Conservation (phyloP, 108 stramenopile species). For the Ochromonas danica region DNA sequence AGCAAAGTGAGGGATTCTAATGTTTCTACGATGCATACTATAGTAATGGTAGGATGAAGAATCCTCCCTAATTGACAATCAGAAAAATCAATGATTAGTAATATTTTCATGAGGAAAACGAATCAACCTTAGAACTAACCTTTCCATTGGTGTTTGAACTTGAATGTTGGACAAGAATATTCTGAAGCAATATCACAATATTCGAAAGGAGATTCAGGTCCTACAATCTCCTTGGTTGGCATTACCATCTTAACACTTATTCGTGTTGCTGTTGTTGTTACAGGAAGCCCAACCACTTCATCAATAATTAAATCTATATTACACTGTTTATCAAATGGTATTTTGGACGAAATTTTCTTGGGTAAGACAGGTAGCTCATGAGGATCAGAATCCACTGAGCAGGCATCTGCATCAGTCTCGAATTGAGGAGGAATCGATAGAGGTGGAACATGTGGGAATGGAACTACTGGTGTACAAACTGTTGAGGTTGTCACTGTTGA, state of each 20-base stretch:
- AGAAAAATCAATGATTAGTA: background rate
- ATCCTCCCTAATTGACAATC: background rate
- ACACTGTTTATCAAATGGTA: background rate
- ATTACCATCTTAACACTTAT: background rate
- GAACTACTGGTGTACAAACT: no score
- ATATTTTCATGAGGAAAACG: background rate
- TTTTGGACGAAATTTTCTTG: background rate
- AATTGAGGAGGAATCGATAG: no score
- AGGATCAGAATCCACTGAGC: no score
- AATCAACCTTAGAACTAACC: background rate
- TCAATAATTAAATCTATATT: background rate
- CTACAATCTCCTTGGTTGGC: background rate
- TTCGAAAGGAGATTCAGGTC: background rate
- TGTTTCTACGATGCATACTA: conserved; percentile 4
- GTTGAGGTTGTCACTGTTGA: no score
- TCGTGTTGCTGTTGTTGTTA: background rate
- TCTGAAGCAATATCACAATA: background rate
- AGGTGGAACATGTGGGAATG: no score
- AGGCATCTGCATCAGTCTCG: no score
- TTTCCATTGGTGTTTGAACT: background rate
- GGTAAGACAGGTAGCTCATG: no score
- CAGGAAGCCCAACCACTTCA: background rate
- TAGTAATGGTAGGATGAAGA: background rate
- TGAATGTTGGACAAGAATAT: background rate
- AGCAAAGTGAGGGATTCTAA: background rate